These are phyloP conservation scores for Cercospora citrullina DNA, from an alignment of 2,329 filamentous ascomycete genomes.

Conservation along the genomic window DNA sequence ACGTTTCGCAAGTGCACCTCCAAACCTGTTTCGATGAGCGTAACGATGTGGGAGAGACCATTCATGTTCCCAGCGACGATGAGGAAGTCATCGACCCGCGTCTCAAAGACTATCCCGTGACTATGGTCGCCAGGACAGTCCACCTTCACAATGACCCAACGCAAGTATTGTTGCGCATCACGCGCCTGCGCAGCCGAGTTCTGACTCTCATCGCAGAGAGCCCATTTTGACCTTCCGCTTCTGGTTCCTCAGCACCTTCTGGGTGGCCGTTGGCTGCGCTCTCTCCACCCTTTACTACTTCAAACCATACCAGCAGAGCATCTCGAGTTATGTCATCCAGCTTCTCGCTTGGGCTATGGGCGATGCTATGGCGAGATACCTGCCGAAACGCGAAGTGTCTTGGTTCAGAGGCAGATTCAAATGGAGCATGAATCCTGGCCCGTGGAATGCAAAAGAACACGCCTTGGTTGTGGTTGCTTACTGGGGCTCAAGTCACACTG, in stretches of 20 bases:
- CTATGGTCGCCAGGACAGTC: slow-evolving; percentile 18
- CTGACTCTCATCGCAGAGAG: slow-evolving; percentile 10
- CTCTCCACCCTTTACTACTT: slow-evolving; percentile 24
- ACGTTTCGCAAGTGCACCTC: neutral
- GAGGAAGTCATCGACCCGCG: slow-evolving; percentile 21
- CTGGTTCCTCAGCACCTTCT: slow-evolving; percentile 24
- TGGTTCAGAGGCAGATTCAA: slow-evolving; percentile 32
- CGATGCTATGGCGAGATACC: slow-evolving; percentile 18
- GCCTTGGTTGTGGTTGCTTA: slow-evolving; percentile 39
- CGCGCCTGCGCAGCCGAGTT: neutral
- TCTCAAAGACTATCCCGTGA: slow-evolving; percentile 18
- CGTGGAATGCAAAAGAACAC: slow-evolving; percentile 41
- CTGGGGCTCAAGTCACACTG: slow-evolving; percentile 30
- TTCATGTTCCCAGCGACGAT: slow-evolving; percentile 14
- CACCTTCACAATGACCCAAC: slow-evolving; percentile 21
- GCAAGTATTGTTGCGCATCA: neutral
- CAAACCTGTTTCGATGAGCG: neutral
- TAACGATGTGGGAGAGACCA: neutral
- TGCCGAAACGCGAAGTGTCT: slow-evolving; percentile 30
- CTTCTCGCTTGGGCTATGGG: slow-evolving; percentile 24
- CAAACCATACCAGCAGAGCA: slow-evolving; percentile 20
- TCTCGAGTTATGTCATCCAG: slow-evolving; percentile 17
- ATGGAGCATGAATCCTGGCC: slow-evolving; percentile 39
- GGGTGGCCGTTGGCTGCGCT: slow-evolving; percentile 21
- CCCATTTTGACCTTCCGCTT: slow-evolving; percentile 26